These are phyloP conservation scores for Boletus eberwhitei DNA, from an alignment of 768 basidiomycete species.

Conservation along the genomic window DNA sequence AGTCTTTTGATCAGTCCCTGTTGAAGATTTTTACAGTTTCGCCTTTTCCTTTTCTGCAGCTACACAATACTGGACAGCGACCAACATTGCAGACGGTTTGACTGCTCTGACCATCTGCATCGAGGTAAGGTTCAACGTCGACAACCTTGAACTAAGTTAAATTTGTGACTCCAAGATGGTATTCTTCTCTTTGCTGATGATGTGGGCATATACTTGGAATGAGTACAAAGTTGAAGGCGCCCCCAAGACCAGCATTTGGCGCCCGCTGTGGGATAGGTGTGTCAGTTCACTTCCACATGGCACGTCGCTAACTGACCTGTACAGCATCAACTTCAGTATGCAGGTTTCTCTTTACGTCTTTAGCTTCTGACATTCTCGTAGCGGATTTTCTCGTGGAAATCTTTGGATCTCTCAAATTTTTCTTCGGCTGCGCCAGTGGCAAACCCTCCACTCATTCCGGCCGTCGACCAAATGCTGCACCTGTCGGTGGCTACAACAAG, in stretches of 20 bases:
- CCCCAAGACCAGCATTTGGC: constrained; percentile 55
- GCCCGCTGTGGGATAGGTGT: constrained; percentile 65
- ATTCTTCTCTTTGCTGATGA: constrained; percentile 71
- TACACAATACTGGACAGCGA: constrained; percentile 79
- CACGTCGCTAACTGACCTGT: constrained; percentile 3
- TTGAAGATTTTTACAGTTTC: background rate
- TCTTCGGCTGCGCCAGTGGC: constrained; percentile 40
- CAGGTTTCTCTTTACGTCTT: background rate
- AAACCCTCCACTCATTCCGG: constrained; percentile 25
- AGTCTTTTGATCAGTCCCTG: background rate
- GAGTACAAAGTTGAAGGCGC: constrained; percentile 58
- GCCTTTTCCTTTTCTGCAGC: constrained; percentile 31
- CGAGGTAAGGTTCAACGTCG: constrained; percentile 50
- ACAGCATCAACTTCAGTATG: constrained; percentile 47
- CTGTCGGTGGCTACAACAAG: constrained; percentile 22
- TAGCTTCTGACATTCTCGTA: constrained; percentile 24
- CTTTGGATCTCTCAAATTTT: constrained; percentile 56
- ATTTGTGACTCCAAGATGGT: constrained; percentile 59
- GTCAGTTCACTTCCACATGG: constrained; percentile 5
- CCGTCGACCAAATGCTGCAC: constrained; percentile 15
- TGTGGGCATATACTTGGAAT: constrained; percentile 73
- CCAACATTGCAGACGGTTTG: constrained; percentile 82
- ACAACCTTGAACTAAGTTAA: constrained; percentile 3
- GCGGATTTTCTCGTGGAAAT: constrained; percentile 73
- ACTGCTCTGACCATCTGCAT: constrained; percentile 80